Evolutionary conservation across 768 basidiomycete genomes (phyloP).

Genomic region (Cubamyces sp.): DNA sequence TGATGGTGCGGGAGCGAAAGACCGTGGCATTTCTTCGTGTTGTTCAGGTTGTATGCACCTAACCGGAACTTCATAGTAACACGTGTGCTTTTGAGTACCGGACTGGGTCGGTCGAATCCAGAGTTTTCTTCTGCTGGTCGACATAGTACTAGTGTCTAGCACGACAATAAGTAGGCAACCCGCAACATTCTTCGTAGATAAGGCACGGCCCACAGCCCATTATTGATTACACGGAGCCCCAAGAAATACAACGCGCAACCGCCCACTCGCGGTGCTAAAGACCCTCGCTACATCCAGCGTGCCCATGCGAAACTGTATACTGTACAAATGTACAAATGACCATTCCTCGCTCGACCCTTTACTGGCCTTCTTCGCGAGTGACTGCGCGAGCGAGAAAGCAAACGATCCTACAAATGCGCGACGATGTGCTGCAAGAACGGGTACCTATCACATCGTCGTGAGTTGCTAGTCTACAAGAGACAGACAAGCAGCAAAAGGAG

Average conservation of each 20-base stretch:
- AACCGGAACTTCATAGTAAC: too few species aligned
- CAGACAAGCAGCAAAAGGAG: too few species aligned
- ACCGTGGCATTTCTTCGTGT: too few species aligned
- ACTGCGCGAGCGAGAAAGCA: too few species aligned
- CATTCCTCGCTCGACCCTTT: neutral
- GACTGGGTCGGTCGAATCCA: too few species aligned
- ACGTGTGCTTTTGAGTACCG: too few species aligned
- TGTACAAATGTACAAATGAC: neutral
- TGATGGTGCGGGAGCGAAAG: too few species aligned
- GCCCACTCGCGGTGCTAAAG: neutral
- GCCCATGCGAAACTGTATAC: neutral
- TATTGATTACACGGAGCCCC: neutral
- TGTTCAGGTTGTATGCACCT: too few species aligned
- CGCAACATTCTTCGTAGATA: neutral
- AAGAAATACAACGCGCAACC: neutral
- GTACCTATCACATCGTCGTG: slow-evolving; percentile 1
- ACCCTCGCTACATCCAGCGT: neutral
- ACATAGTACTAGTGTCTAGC: neutral
- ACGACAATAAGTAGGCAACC: neutral
- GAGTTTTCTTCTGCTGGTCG: neutral
- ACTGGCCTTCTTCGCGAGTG: too few species aligned
- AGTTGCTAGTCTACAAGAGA: neutral
- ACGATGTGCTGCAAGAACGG: slow-evolving; percentile 29
- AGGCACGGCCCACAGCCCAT: neutral
- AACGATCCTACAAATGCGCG: slow-evolving; percentile 5